These are phyloP conservation scores for Coleophoma cylindrospora DNA, from an alignment of 2,329 filamentous ascomycete genomes.

Conservation along the genomic window DNA sequence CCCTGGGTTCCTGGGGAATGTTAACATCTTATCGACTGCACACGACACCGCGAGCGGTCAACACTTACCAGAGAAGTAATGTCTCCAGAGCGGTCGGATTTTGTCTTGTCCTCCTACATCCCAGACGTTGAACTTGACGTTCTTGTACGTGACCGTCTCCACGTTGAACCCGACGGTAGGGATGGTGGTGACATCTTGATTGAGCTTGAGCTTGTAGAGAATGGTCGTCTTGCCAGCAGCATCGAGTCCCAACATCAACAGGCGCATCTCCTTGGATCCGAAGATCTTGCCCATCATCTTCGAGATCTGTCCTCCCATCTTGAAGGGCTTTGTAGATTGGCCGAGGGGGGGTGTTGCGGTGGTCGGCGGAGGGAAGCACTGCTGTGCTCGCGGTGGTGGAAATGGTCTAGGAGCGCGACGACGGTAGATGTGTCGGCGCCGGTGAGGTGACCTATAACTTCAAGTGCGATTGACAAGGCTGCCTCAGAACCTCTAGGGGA, in stretches of 20 bases:
- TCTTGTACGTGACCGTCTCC: slow-evolving; percentile 98
- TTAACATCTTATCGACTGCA: slow-evolving; percentile 28
- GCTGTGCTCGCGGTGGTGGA: too few species aligned
- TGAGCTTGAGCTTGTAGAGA: slow-evolving; percentile 97
- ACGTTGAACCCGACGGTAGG: slow-evolving; percentile 99
- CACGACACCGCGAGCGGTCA: too few species aligned
- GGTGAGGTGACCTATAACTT: too few species aligned
- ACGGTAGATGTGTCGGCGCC: neutral
- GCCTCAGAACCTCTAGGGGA: neutral
- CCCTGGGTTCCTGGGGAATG: slow-evolving; percentile 74
- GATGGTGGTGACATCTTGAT: slow-evolving; percentile 96
- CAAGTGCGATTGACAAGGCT: neutral
- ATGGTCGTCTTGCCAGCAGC: slow-evolving; percentile 99
- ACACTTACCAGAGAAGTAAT: slow-evolving; percentile 79
- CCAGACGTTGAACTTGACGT: slow-evolving; percentile 99
- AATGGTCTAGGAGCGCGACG: neutral
- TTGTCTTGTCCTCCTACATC: slow-evolving; percentile 99
- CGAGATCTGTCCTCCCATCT: slow-evolving; percentile 88
- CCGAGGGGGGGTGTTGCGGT: neutral
- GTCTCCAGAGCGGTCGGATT: slow-evolving; percentile 94
- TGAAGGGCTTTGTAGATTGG: slow-evolving; percentile 29
- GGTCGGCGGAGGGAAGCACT: neutral
- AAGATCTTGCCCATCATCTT: slow-evolving; percentile 99
- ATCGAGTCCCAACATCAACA: slow-evolving; percentile 96
- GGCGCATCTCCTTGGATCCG: slow-evolving; percentile 97